Evolutionary conservation across 2,329 filamentous ascomycete species (phyloP).

Genomic region (Colletotrichum magnum): DNA sequence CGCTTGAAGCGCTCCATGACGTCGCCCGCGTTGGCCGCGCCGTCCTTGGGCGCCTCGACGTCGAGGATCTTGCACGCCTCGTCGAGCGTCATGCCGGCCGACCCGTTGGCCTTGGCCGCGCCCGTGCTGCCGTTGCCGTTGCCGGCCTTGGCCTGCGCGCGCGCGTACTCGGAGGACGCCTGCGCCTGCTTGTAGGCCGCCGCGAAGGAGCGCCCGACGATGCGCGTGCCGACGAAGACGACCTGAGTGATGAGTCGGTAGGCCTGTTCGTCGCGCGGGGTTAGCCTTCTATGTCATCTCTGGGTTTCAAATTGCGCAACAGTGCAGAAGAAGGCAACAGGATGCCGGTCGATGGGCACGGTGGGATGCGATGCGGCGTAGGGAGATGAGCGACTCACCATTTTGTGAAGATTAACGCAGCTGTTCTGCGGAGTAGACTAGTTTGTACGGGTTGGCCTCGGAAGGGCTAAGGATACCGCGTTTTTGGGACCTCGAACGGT

Average conservation of each 20-base stretch:
- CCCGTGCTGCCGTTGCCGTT: slow-evolving; percentile 62
- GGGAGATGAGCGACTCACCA: slow-evolving; percentile 30
- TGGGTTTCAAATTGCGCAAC: background rate
- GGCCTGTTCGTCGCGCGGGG: slow-evolving; percentile 21
- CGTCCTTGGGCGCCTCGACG: slow-evolving; percentile 87
- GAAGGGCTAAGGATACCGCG: too few relatives aligned
- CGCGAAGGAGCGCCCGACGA: slow-evolving; percentile 91
- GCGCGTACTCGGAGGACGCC: slow-evolving; percentile 86
- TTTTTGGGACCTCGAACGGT: too few relatives aligned
- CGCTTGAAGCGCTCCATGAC: slow-evolving; percentile 92
- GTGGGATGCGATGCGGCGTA: background rate
- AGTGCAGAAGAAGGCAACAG: background rate
- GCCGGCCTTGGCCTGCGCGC: slow-evolving; percentile 74
- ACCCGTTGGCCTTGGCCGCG: slow-evolving; percentile 58
- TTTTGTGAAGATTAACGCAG: slow-evolving; percentile 31
- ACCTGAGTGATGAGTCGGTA: slow-evolving; percentile 83
- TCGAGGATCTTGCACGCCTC: slow-evolving; percentile 98
- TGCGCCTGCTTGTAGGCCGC: slow-evolving; percentile 97
- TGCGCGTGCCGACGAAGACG: slow-evolving; percentile 89
- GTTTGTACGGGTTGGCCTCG: background rate
- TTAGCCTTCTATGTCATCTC: background rate
- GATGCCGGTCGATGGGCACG: slow-evolving; percentile 11
- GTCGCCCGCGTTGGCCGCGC: slow-evolving; percentile 82
- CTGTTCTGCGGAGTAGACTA: slow-evolving; percentile 4
- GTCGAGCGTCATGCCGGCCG: slow-evolving; percentile 88